Percentiles rank a stretch among this genome's conserved stretches.
These are phyloP conservation scores for Epichloe elymi DNA, from an alignment of 2,329 filamentous ascomycete genomes.

Conservation along the genomic window DNA sequence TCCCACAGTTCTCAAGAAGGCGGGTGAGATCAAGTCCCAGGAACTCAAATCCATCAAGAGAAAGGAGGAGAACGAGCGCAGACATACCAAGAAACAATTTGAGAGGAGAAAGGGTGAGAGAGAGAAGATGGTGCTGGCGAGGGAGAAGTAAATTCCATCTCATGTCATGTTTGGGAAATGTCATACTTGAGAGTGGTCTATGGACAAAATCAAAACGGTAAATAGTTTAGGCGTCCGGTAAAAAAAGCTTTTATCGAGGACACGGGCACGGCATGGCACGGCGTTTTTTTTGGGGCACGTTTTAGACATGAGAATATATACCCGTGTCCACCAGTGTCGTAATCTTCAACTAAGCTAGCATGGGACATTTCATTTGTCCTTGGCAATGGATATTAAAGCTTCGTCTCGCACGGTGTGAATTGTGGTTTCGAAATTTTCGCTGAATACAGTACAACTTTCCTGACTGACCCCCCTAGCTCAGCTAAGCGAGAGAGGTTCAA, in stretches of 20 bases:
- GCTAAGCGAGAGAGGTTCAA: too few relatives aligned
- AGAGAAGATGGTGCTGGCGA: slow-evolving; percentile 80
- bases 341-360: too few relatives aligned
- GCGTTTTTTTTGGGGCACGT: slow-evolving; percentile 1
- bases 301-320: neutral
- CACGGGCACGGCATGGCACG: slow-evolving; percentile 2
- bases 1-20: slow-evolving; percentile 91
- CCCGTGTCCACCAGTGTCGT: too few relatives aligned
- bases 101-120: slow-evolving; percentile 63
- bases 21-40: slow-evolving; percentile 82
- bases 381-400: too few relatives aligned
- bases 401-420: too few relatives aligned
- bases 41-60: slow-evolving; percentile 81
- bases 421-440: too few relatives aligned
- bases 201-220: neutral
- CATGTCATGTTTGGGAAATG: neutral
- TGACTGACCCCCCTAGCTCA: too few relatives aligned
- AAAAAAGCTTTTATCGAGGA: too few relatives aligned
- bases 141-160: slow-evolving; percentile 32
- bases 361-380: too few relatives aligned
- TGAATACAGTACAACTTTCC: too few relatives aligned
- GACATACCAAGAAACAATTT: slow-evolving; percentile 76
- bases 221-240: neutral
- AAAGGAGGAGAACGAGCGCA: slow-evolving; percentile 85
- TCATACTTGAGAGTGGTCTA: neutral